These are phyloP conservation scores for Alternaria tenuissima DNA, from an alignment of 2,329 filamentous ascomycete genomes.

Conservation along the genomic window DNA sequence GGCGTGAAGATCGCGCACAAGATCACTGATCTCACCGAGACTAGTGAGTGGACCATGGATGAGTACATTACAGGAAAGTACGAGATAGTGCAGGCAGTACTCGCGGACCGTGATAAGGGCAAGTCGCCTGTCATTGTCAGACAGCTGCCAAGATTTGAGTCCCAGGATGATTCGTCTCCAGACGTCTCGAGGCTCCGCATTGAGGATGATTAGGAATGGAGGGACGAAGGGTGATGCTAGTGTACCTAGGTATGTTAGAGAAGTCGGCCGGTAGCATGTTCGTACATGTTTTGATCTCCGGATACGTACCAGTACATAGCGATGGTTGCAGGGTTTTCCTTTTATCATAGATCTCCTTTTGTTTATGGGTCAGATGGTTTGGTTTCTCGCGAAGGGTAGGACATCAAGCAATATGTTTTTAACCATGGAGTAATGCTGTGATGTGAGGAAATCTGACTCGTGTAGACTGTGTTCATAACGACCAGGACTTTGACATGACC, in stretches of 20 bases:
- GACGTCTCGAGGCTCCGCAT: background rate
- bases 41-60: no score
- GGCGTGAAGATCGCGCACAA: background rate
- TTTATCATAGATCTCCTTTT: background rate
- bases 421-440: background rate
- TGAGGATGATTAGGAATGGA: background rate
- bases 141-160: background rate
- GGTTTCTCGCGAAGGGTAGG: background rate
- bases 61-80: background rate
- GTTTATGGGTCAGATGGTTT: background rate
- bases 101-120: background rate
- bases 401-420: background rate
- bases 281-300: background rate
- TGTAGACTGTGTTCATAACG: background rate
- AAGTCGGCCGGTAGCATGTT: background rate
- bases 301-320: no score
- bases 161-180: background rate
- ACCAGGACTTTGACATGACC: background rate
- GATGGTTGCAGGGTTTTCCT: background rate
- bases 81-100: background rate
- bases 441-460: background rate
- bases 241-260: background rate
- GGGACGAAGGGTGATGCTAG: background rate
- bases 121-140: background rate
- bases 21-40: background rate